Base-by-base conservation (phyloP, 352 stramenopile genomes). In the Globisporangium cylindrosporum region DNA sequence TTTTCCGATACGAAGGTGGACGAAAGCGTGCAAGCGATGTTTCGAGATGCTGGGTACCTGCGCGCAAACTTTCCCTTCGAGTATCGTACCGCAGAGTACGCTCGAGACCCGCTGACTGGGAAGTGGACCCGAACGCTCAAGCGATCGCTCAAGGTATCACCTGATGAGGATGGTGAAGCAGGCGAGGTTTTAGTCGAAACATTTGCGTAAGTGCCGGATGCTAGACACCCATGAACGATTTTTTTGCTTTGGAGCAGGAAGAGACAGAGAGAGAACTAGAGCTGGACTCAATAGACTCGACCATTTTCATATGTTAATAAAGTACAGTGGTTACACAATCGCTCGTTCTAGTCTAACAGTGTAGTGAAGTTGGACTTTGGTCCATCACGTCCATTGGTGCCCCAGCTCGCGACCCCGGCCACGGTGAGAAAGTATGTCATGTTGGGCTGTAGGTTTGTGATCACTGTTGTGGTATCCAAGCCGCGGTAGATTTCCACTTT, bases 301-400 rank as follows among this genome's bases (percentile, higher is more conserved):
- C 4, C 22, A 60, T 43, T 60, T 29, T 15, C 59, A 43, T 25
- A 43, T 53, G 38, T 4, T 24, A 34, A 55, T 46, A 34, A 38
- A n/a, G 29, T 36, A n/a, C 57, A 57, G 25, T 24, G 58, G 22
- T 53, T 8, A 25, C 22, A 24, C 32, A 34, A 14, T 46, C 14
- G 14, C 34, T n/a, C 22, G 0, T 41, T 29, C 61, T 69, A 76
- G 4, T 15, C 5, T 25, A 67, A 15, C 4, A 79, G 56, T 5
- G 84, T 93, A 1, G 87, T 91, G 59, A 95, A 95, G 62, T 95
- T 95, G 43, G 73, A 68, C 62, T 75, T 62, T 24, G 84, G 81
- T 14, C 87, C 76, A 25, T 79, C 69, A 60, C 72, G 69, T 34
- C 87, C 86, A 64, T 92, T 71, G 0, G 76, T 90, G 12, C 87